Evolutionary conservation across 2,329 filamentous ascomycete species (phyloP).

Genomic region (Paramyrothecium sp.): DNA sequence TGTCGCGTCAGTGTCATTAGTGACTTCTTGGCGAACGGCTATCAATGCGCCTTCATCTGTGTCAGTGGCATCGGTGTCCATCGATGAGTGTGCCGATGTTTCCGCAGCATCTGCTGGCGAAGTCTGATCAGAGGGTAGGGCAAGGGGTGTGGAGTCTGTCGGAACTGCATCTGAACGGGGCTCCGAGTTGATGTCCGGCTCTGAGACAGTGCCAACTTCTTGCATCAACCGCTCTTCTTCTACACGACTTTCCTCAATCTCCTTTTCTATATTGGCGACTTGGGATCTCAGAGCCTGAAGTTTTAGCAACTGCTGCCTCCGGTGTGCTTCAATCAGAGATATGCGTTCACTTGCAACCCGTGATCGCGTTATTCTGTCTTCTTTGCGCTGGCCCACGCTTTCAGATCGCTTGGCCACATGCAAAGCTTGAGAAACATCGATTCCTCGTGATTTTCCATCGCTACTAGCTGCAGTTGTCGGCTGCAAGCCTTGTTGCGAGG

Average conservation of each 20-base stretch:
- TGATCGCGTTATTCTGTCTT: conserved; percentile 20
- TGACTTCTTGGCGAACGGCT: too few species aligned
- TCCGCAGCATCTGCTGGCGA: neutral
- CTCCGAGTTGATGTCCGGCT: conserved; percentile 9
- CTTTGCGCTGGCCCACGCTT: conserved; percentile 16
- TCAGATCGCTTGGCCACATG: neutral
- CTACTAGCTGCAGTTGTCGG: neutral
- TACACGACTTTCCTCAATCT: conserved; percentile 37
- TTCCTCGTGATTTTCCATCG: too few species aligned
- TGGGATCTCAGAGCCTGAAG: conserved; percentile 45
- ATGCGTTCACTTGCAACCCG: conserved; percentile 34
- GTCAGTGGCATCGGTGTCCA: neutral
- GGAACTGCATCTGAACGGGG: conserved; percentile 9
- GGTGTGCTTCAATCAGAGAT: conserved; percentile 31
- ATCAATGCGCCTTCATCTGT: too few species aligned
- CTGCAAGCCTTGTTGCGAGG: neutral
- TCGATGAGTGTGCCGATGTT: neutral
- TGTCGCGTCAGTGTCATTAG: too few species aligned
- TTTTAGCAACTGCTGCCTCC: conserved; percentile 40
- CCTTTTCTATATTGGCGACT: conserved; percentile 45
- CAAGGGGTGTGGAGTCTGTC: too few species aligned
- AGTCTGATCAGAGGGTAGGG: too few species aligned
- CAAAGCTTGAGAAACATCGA: neutral
- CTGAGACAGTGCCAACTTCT: conserved; percentile 13
- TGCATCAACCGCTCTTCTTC: conserved; percentile 31